These are phyloP conservation scores for Rhinocladiella similis DNA, from an alignment of 2,329 filamentous ascomycete species.

Conservation along the genomic window DNA sequence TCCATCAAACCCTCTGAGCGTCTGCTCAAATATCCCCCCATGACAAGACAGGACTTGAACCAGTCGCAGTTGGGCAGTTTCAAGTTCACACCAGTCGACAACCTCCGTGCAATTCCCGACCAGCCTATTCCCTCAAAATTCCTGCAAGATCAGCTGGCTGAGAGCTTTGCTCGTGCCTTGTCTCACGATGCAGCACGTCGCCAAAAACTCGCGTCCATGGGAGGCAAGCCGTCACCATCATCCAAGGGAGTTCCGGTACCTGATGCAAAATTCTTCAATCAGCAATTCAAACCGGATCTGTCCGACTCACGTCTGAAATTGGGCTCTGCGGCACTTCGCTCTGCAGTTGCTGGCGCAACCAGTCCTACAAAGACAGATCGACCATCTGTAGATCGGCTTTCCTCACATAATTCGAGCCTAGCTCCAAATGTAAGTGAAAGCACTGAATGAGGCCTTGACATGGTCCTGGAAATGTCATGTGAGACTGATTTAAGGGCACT, in stretches of 20 bases:
- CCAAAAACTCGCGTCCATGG: neutral
- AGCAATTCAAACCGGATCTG: constrained; percentile 24
- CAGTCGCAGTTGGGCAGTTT: constrained; percentile 30
- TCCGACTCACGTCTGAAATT: constrained; percentile 24
- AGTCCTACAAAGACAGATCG: constrained; percentile 14
- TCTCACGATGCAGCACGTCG: neutral
- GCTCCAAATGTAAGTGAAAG: constrained; percentile 12
- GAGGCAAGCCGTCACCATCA: neutral
- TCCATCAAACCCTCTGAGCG: constrained; percentile 13
- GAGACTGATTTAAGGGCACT: no score
- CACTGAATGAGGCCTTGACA: no score
- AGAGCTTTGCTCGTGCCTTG: constrained; percentile 1
- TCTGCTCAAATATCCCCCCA: constrained; percentile 26
- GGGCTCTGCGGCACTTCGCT: constrained; percentile 25
- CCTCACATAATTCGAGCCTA: neutral
- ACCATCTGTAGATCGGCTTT: neutral
- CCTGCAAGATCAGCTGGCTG: constrained; percentile 10
- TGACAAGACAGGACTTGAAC: constrained; percentile 30
- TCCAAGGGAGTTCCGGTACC: neutral
- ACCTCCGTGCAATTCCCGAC: constrained; percentile 6
- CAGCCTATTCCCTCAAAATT: constrained; percentile 7
- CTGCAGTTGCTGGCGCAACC: constrained; percentile 23
- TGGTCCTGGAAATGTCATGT: no score
- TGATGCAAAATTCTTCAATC: constrained; percentile 25
- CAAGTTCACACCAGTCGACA: constrained; percentile 30